phyloP scores from a whole-genome alignment of 2,329 filamentous ascomycete genomes.

The Stemphylium beticola region DNA sequence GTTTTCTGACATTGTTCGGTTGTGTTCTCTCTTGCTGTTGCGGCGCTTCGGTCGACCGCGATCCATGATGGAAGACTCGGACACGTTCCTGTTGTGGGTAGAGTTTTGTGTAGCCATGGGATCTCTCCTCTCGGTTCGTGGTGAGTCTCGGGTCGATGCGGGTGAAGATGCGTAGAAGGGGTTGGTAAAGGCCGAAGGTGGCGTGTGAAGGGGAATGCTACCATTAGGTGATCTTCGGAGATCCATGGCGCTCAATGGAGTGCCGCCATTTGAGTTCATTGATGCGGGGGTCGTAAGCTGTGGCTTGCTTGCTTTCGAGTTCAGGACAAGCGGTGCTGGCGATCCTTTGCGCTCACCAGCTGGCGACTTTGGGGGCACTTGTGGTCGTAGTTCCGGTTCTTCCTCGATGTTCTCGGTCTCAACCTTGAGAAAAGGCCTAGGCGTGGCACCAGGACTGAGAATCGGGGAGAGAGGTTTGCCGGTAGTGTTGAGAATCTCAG shows the following conservation, averaged over 20 bases:
- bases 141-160: constrained; percentile 38
- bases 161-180: constrained; percentile 42
- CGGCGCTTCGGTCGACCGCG: constrained; percentile 45
- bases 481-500: constrained; percentile 23
- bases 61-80: constrained; percentile 49
- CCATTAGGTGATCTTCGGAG: constrained; percentile 42
- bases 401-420: constrained; percentile 34
- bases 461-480: constrained; percentile 36
- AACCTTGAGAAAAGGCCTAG: constrained; percentile 41
- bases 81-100: constrained; percentile 45
- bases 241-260: constrained; percentile 38
- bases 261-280: constrained; percentile 29
- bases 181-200: constrained; percentile 41
- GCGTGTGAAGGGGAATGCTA: constrained; percentile 33
- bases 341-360: constrained; percentile 42
- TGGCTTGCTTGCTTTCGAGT: constrained; percentile 39
- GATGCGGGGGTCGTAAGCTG: constrained; percentile 42
- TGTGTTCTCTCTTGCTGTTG: constrained; percentile 40
- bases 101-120: constrained; percentile 27
- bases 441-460: constrained; percentile 41
- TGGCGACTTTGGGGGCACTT: constrained; percentile 49
- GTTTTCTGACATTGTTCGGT: constrained; percentile 43
- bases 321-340: constrained; percentile 41
- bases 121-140: constrained; percentile 41
- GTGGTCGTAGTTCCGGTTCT: constrained; percentile 36